Conservation (phyloP, 805 yeast species). For the Candida boidinii region DNA sequence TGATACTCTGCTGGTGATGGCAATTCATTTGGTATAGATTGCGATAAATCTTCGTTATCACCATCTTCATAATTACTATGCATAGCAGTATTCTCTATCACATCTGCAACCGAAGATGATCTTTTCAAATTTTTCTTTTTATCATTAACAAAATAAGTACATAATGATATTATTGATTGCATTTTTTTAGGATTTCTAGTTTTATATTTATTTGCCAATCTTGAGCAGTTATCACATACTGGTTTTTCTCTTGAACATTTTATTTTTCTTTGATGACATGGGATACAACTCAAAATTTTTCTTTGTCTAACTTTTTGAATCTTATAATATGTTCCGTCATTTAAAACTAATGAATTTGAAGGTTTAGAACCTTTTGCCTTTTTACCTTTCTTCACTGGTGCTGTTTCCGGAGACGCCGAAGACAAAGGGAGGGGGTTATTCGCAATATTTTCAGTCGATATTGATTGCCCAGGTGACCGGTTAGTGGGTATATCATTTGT, state of each 20-base stretch:
- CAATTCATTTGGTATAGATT: too few species aligned
- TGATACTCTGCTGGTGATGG: background rate
- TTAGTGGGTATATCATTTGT: too few species aligned
- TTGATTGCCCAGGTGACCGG: too few species aligned
- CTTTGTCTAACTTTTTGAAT: constrained; percentile 56
- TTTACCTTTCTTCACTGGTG: too few species aligned
- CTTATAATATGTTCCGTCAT: constrained; percentile 38
- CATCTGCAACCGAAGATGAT: constrained; percentile 1
- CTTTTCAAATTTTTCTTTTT: constrained; percentile 33
- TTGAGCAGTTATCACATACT: constrained; percentile 47
- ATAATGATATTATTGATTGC: constrained; percentile 16
- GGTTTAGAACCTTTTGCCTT: constrained; percentile 7
- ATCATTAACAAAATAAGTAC: constrained; percentile 52
- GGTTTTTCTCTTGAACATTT: constrained; percentile 58
- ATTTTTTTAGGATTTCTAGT: constrained; percentile 8
- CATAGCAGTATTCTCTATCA: constrained; percentile 4
- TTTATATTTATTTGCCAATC: constrained; percentile 12
- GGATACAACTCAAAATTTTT: constrained; percentile 47
- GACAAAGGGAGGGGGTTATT: too few species aligned
- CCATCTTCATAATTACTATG: background rate
- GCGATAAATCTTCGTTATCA: background rate
- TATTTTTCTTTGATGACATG: constrained; percentile 60
- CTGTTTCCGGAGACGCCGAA: too few species aligned
- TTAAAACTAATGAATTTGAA: constrained; percentile 17
- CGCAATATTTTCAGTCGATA: too few species aligned